Percentiles rank a stretch among this genome's conserved stretches.
phyloP scores from a whole-genome alignment of 306 rosid genomes.

The Lathyrus aphaca region DNA sequence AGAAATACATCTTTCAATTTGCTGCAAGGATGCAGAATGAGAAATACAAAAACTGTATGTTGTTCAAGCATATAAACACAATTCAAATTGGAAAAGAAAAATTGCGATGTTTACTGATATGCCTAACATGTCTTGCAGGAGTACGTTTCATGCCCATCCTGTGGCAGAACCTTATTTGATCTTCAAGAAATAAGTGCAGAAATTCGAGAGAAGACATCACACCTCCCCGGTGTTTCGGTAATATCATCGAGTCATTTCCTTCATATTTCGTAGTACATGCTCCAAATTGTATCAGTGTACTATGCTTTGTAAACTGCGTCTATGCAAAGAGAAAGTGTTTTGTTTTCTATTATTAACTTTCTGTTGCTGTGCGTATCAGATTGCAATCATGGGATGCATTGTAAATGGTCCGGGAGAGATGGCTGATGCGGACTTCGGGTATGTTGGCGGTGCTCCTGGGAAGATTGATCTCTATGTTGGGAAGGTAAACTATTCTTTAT shows the following conservation, averaged over 20 bases:
- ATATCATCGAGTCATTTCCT: constrained; percentile 30
- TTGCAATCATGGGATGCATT: constrained; percentile 99
- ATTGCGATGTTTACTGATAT: constrained; percentile 11
- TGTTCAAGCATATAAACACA: constrained; percentile 21
- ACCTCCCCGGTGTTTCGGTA: constrained; percentile 98
- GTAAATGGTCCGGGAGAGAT: constrained; percentile 99
- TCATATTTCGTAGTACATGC: constrained; percentile 9
- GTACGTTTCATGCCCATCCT: constrained; percentile 97
- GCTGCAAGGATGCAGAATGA: constrained; percentile 99
- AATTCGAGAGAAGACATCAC: constrained; percentile 90
- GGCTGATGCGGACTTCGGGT: constrained; percentile 99
- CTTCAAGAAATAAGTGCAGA: constrained; percentile 96
- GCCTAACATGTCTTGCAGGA: constrained; percentile 63
- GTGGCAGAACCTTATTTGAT: constrained; percentile 98
- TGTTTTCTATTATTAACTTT: constrained; percentile 7
- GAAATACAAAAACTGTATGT: constrained; percentile 92
- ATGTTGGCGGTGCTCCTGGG: constrained; percentile 97
- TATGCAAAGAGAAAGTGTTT: constrained; percentile 7
- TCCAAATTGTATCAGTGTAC: neutral
- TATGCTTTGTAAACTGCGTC: neutral
- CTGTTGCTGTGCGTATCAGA: constrained; percentile 50
- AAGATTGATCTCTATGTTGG: constrained; percentile 98
- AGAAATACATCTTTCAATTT: constrained; percentile 95
- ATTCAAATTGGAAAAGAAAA: neutral
- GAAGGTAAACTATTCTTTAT: constrained; percentile 61